Base-by-base conservation (phyloP, 805 yeast species). In the Scheffersomyces stipitis region DNA sequence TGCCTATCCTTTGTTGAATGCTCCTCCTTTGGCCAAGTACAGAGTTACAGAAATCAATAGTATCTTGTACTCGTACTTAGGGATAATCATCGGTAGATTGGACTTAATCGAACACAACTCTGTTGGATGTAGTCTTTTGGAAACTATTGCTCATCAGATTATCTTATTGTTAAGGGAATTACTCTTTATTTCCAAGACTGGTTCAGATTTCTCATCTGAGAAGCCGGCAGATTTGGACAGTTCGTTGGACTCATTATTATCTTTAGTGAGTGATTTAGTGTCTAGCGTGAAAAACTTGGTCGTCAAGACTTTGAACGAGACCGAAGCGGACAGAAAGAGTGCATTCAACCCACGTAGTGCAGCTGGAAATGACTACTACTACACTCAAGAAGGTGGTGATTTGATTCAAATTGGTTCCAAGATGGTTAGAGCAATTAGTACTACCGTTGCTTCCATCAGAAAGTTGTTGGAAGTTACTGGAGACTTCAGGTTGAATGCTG, bases 101-200 rank as follows among this genome's bases (percentile, higher is more conserved):
- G 93, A 86, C 56, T 68, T 86, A 58, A 78, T 85, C 24, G 93
- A 86, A 52, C 83, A 81, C 48, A 85, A 84, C 52, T 72, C 80
- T 3, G 67, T 68, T 13, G 91, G 91, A 2, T 80, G 88, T 51
- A 83, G 81, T 44, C 57, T 80, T 5, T 56, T 86, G 36, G 90
- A 85, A 48, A 69, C 73, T 13, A 63, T 86, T 12, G 76, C 81
- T 2, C 86, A 82, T 48, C 93, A 86, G 47, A 71, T 85, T 29
- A 81, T 82, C 34, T 56, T 83, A 20, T 56, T 85, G 14, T 59
- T 83, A 30, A 65, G 83, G 50, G 95, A 86, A 50, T 56, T 83
- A 23, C 62, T 80, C 15, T 78, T 75, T 51, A 78, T 81, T 18
- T 77, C 82, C 18, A 80, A 78, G 45, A 61, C 68, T 2, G 74